phyloP scores from a whole-genome alignment of 2,329 filamentous ascomycete species.

The Penicillium sp. region DNA sequence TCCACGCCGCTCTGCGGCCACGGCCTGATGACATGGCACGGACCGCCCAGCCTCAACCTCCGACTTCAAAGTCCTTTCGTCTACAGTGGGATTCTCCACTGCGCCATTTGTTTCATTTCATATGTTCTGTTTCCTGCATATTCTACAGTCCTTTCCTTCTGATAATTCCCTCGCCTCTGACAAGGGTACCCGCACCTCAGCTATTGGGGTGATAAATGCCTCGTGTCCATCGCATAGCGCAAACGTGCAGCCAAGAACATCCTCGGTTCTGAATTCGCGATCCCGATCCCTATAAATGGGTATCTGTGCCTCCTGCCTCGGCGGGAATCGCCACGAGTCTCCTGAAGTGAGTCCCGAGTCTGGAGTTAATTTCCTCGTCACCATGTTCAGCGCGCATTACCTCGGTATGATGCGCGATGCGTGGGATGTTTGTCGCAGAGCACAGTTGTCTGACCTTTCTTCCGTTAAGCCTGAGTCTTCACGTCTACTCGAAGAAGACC shows the following conservation, averaged over 20 bases:
- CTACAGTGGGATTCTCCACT: constrained; percentile 1
- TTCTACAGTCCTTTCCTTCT: constrained; percentile 14
- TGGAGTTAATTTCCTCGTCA: neutral
- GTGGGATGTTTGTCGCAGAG: constrained; percentile 1
- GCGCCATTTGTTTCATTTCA: constrained; percentile 7
- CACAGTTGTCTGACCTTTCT: constrained; percentile 11
- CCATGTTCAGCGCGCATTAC: constrained; percentile 13
- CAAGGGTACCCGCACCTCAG: constrained; percentile 6
- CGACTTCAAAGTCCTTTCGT: constrained; percentile 4
- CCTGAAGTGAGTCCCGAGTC: constrained; percentile 30
- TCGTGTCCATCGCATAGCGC: constrained; percentile 17
- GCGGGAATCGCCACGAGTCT: constrained; percentile 35
- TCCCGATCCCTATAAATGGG: constrained; percentile 36
- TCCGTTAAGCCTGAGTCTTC: constrained; percentile 38
- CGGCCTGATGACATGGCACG: constrained; percentile 24
- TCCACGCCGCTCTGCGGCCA: constrained; percentile 19
- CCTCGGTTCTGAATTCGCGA: neutral
- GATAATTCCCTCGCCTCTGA: neutral
- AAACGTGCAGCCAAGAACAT: constrained; percentile 6
- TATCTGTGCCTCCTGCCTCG: constrained; percentile 44
- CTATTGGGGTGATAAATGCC: constrained; percentile 19
- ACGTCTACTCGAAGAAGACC: constrained; percentile 44
- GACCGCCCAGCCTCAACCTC: constrained; percentile 16
- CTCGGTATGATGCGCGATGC: constrained; percentile 10
- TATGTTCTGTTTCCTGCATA: constrained; percentile 5